Percentiles rank a stretch among this genome's conserved stretches.
Evolutionary conservation across 176 grass and related monocot genomes (phyloP).

Genomic region (Oryza australiensis): DNA sequence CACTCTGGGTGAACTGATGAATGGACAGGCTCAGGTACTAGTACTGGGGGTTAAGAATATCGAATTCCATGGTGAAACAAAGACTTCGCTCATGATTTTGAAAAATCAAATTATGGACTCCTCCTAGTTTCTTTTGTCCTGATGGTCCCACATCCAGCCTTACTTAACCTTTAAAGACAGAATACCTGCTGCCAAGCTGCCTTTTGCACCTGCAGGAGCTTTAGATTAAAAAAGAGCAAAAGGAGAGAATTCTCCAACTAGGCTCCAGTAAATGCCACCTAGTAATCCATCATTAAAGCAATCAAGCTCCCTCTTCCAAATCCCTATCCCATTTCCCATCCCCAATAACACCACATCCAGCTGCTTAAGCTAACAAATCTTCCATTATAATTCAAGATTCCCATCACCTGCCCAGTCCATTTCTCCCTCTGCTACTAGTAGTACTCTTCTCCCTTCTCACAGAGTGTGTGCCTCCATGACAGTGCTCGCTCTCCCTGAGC

Average conservation of each 20-base stretch:
- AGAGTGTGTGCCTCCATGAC: constrained; percentile 23
- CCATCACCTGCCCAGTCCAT: constrained; percentile 29
- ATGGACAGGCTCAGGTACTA: background rate
- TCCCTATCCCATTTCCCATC: constrained; percentile 5
- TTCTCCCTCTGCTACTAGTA: constrained; percentile 35
- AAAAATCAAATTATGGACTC: constrained; percentile 8
- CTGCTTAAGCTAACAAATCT: constrained; percentile 43
- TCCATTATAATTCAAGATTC: constrained; percentile 73
- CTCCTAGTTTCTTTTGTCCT: constrained; percentile 12
- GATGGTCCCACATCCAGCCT: constrained; percentile 39
- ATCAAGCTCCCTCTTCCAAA: constrained; percentile 33
- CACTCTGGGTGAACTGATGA: background rate
- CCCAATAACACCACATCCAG: constrained; percentile 1
- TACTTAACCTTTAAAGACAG: constrained; percentile 40
- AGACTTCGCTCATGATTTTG: background rate
- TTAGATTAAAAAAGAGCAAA: constrained; percentile 37
- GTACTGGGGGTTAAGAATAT: background rate
- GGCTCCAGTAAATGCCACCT: constrained; percentile 50
- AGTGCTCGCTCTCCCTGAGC: constrained; percentile 27
- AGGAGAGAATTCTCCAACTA: constrained; percentile 46
- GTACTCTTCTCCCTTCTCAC: background rate
- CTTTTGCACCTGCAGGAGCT: constrained; percentile 25
- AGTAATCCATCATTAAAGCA: constrained; percentile 45
- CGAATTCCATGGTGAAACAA: constrained; percentile 3
- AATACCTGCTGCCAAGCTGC: constrained; percentile 38